Percentiles rank a stretch among this genome's conserved stretches.
Evolutionary conservation across 306 rosid genomes (phyloP).

Genomic region (Spatholobus suberectus): DNA sequence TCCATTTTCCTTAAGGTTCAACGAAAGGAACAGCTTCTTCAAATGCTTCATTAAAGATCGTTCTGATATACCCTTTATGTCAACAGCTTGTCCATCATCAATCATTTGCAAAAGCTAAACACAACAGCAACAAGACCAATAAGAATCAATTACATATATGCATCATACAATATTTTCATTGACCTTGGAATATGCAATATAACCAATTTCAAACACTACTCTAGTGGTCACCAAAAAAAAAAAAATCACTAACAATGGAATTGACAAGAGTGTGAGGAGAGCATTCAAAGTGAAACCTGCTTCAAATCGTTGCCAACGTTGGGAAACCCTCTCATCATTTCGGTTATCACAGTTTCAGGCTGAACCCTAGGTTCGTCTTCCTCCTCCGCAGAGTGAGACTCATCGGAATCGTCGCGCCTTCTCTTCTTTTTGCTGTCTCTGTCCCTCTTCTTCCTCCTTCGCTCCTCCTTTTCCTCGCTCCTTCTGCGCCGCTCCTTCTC

Average conservation of each 20-base stretch:
- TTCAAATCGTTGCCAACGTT: constrained; percentile 72
- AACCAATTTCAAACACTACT: not conserved
- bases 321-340: constrained; percentile 73
- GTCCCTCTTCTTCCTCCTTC: constrained; percentile 49
- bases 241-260: not conserved
- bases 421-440: constrained; percentile 58
- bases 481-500: constrained; percentile 53
- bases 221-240: not conserved
- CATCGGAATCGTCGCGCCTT: constrained; percentile 49
- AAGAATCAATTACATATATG: constrained; percentile 11
- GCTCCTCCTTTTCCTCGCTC: constrained; percentile 63
- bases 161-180: constrained; percentile 13
- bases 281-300: constrained; percentile 54
- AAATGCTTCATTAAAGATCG: constrained; percentile 63
- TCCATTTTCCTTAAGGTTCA: constrained; percentile 71
- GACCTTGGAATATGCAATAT: not conserved
- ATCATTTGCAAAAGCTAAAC: constrained; percentile 86
- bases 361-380: constrained; percentile 48
- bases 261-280: not conserved
- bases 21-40: constrained; percentile 73
- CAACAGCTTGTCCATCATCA: constrained; percentile 96
- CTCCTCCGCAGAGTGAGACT: constrained; percentile 42
- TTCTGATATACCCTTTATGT: constrained; percentile 86
- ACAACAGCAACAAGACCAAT: constrained; percentile 28
- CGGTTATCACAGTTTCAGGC: constrained; percentile 55